These are phyloP conservation scores for Roridomyces roridus DNA, from an alignment of 768 basidiomycete species.

Conservation along the genomic window DNA sequence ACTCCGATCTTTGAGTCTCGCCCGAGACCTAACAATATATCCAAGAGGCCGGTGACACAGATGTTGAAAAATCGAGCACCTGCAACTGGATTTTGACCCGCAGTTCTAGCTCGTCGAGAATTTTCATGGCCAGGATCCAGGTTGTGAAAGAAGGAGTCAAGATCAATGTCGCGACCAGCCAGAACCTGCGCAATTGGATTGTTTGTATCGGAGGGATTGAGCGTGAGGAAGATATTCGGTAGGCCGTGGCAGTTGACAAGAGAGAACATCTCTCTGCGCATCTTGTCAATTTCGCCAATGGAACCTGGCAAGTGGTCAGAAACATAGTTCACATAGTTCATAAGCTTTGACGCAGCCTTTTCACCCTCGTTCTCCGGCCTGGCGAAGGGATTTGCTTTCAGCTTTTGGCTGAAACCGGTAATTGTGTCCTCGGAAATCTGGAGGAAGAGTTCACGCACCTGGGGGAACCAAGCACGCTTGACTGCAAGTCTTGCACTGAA, in stretches of 20 bases:
- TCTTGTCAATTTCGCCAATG: slow-evolving; percentile 9
- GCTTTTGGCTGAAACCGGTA: slow-evolving; percentile 16
- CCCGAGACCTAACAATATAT: slow-evolving; percentile 27
- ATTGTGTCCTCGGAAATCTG: background rate
- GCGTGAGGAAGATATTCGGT: slow-evolving; percentile 22
- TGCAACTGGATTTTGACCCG: slow-evolving; percentile 8
- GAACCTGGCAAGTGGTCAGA: slow-evolving; percentile 26
- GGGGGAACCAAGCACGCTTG: slow-evolving; percentile 12
- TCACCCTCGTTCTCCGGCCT: slow-evolving; percentile 21
- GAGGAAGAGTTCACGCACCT: background rate
- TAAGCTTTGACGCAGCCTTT: slow-evolving; percentile 11
- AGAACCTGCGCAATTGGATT: slow-evolving; percentile 28
- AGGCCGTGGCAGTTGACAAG: slow-evolving; percentile 1
- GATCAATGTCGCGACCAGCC: slow-evolving; percentile 24
- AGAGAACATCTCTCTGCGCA: no score
- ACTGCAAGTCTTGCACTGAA: slow-evolving; percentile 12
- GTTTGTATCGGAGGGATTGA: slow-evolving; percentile 24
- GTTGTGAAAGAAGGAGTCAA: slow-evolving; percentile 22
- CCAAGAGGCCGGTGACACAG: slow-evolving; percentile 26
- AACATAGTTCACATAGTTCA: slow-evolving; percentile 24
- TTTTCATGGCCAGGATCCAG: background rate
- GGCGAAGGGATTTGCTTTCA: slow-evolving; percentile 18
- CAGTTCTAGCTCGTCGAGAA: background rate
- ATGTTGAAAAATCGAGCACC: slow-evolving; percentile 39
- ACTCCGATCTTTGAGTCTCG: slow-evolving; percentile 24